A percentile compares a stretch with the other conserved stretches of the same genome.
These are phyloP conservation scores for Polyporus tsugae DNA, from an alignment of 1,284 basidiomycete species.

Conservation along the genomic window DNA sequence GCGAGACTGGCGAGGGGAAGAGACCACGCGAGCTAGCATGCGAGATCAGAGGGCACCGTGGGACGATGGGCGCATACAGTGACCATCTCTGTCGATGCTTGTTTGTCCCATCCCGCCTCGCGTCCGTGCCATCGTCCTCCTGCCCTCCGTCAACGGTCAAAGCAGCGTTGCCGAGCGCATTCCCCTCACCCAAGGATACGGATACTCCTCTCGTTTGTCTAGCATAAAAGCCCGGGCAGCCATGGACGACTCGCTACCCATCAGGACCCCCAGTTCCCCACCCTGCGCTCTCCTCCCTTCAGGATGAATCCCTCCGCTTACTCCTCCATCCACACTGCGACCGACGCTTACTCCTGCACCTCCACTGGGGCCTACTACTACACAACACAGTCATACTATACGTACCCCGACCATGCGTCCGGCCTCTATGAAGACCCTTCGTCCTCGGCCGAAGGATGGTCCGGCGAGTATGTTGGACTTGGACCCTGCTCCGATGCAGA, in stretches of 20 bases:
- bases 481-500: background rate
- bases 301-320: background rate
- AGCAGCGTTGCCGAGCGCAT: background rate
- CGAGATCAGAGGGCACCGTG: background rate
- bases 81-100: background rate
- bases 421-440: background rate
- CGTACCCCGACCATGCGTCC: background rate
- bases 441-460: background rate
- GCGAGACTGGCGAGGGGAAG: no score
- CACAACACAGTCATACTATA: background rate
- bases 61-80: background rate
- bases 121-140: background rate
- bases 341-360: background rate
- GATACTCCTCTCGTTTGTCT: background rate
- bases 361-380: background rate
- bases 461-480: background rate
- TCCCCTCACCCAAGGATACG: background rate
- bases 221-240: background rate
- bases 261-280: background rate
- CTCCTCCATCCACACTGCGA: background rate
- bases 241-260: background rate
- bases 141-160: background rate
- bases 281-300: background rate
- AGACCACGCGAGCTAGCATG: no score
- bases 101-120: background rate